These are phyloP conservation scores for Davidsoniella virescens DNA, from an alignment of 2,329 filamentous ascomycete species.

Conservation along the genomic window DNA sequence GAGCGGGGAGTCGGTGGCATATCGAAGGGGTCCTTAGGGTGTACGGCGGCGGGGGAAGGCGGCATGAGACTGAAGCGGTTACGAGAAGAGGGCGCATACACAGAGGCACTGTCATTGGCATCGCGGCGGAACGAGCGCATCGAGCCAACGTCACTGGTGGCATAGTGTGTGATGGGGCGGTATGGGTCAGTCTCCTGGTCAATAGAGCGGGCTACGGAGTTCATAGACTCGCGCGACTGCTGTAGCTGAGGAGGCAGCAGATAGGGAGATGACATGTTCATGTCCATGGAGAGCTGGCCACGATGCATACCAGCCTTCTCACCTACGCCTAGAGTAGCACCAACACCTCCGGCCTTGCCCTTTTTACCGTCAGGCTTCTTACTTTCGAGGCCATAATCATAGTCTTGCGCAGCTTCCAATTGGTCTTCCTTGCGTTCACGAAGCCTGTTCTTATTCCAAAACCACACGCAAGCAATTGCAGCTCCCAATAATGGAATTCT, in stretches of 20 bases:
- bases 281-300: conserved; percentile 50
- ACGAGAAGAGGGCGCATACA: conserved; percentile 29
- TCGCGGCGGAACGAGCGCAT: conserved; percentile 33
- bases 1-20: conserved; percentile 8
- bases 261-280: conserved; percentile 72
- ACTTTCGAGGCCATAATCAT: conserved; percentile 72
- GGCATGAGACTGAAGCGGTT: conserved; percentile 28
- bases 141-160: conserved; percentile 39
- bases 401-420: conserved; percentile 71
- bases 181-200: conserved; percentile 73
- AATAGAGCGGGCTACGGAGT: conserved; percentile 66
- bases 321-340: conserved; percentile 31
- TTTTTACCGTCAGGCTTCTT: conserved; percentile 21
- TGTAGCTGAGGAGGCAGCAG: conserved; percentile 74
- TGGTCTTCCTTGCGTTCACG: conserved; percentile 62
- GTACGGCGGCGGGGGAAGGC: conserved; percentile 19
- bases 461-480: conserved; percentile 49
- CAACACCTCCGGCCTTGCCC: conserved; percentile 18
- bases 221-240: conserved; percentile 68
- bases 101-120: conserved; percentile 25
- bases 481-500: conserved; percentile 64
- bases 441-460: conserved; percentile 64
- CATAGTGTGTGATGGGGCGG: conserved; percentile 43
- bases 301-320: conserved; percentile 35
- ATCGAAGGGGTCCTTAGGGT: conserved; percentile 11